phyloP scores from a whole-genome alignment of 257 asterid species.

The Thymus mandschuricus region DNA sequence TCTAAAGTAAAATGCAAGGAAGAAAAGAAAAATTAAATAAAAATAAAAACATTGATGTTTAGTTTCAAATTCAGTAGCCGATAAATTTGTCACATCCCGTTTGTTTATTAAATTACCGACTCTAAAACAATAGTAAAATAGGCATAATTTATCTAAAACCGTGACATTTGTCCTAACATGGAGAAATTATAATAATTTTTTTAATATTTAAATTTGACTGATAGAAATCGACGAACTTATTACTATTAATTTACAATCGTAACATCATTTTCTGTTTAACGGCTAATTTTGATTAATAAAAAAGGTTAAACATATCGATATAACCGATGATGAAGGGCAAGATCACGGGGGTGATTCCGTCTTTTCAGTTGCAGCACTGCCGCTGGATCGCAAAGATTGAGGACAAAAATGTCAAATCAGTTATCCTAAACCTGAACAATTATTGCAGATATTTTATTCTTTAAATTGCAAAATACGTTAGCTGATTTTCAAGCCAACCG shows the following conservation, averaged over 20 bases:
- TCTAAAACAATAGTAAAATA: too few relatives aligned
- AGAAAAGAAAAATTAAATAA: background rate
- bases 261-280: too few relatives aligned
- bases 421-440: constrained; percentile 21
- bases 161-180: background rate
- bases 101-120: too few relatives aligned
- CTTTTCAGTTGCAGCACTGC: constrained; percentile 10
- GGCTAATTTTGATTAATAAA: too few relatives aligned
- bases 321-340: too few relatives aligned
- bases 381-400: background rate
- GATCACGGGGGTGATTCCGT: constrained; percentile 26
- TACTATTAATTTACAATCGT: too few relatives aligned
- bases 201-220: too few relatives aligned
- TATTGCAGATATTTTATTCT: constrained; percentile 5
- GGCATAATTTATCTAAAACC: background rate
- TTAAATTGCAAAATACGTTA: background rate
- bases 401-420: constrained; percentile 36
- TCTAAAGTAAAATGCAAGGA: constrained; percentile 6
- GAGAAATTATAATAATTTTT: too few relatives aligned
- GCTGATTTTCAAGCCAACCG: background rate
- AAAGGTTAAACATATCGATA: too few relatives aligned
- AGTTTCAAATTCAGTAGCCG: background rate
- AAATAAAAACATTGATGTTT: background rate
- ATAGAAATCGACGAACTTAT: too few relatives aligned
- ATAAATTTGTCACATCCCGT: background rate